Percentiles rank a stretch among this genome's conserved stretches.
phyloP scores from a whole-genome alignment of 768 basidiomycete genomes.

The Auriscalpium orientale region DNA sequence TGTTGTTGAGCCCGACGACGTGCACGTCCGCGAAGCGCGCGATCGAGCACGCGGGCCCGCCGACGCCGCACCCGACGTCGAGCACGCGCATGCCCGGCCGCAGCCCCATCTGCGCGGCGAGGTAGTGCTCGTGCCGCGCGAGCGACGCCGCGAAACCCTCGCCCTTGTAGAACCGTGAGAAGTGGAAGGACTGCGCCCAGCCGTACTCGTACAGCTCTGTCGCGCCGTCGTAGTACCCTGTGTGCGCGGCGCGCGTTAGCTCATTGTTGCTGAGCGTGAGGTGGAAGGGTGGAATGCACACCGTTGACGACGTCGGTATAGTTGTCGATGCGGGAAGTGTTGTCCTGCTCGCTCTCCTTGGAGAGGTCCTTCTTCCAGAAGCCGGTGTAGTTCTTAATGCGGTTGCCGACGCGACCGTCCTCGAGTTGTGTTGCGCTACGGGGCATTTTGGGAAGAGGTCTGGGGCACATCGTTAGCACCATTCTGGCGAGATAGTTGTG shows the following conservation, averaged over 20 bases:
- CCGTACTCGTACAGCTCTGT: slow-evolving; percentile 95
- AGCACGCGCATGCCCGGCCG: slow-evolving; percentile 91
- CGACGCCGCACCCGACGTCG: slow-evolving; percentile 97
- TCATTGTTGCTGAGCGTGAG: not conserved
- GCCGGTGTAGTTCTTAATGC: slow-evolving; percentile 78
- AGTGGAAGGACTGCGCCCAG: slow-evolving; percentile 90
- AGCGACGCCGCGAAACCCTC: slow-evolving; percentile 67
- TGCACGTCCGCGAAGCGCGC: slow-evolving; percentile 81
- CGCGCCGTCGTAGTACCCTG: slow-evolving; percentile 95
- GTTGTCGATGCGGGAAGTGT: slow-evolving; percentile 64
- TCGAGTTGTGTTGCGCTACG: slow-evolving; percentile 12
- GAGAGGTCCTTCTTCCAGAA: slow-evolving; percentile 85
- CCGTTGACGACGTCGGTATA: slow-evolving; percentile 95
- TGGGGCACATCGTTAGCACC: too few relatives aligned
- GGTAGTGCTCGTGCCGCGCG: slow-evolving; percentile 97
- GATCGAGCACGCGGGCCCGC: slow-evolving; percentile 94
- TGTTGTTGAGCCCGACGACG: slow-evolving; percentile 90
- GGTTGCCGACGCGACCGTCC: slow-evolving; percentile 37
- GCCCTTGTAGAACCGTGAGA: slow-evolving; percentile 94
- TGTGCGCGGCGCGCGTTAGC: too few relatives aligned
- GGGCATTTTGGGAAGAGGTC: not conserved
- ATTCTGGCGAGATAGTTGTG: too few relatives aligned
- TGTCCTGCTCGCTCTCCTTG: slow-evolving; percentile 60
- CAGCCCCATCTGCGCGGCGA: slow-evolving; percentile 78
- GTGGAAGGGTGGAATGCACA: slow-evolving; percentile 35